Percentiles rank a stretch among this genome's conserved stretches.
Conservation (phyloP, 139 green algal genomes). For the Volvox reticuliferus region DNA sequence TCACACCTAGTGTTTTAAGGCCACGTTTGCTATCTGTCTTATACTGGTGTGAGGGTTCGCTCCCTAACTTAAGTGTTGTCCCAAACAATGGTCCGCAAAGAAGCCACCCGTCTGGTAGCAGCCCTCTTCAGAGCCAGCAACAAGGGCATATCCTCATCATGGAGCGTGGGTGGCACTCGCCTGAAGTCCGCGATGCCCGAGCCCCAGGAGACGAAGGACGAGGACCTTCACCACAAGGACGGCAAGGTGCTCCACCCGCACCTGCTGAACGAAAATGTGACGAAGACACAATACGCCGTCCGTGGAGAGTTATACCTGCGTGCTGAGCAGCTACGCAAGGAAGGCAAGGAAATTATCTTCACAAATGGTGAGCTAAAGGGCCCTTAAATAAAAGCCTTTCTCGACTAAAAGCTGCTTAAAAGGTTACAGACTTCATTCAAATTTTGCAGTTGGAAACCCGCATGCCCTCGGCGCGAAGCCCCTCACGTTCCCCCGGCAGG, state of each 20-base stretch:
- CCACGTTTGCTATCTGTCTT: too few relatives aligned
- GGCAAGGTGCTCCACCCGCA: constrained; percentile 86
- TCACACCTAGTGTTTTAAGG: too few relatives aligned
- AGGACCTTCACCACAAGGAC: constrained; percentile 64
- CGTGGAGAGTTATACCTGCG: constrained; percentile 93
- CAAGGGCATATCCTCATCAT: neutral
- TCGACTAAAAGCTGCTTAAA: too few relatives aligned
- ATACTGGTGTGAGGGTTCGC: too few relatives aligned
- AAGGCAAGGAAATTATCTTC: constrained; percentile 95
- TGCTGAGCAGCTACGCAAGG: constrained; percentile 83
- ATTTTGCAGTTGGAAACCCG: constrained; percentile 90
- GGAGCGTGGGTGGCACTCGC: constrained; percentile 23
- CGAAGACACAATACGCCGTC: constrained; percentile 85
- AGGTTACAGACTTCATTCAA: neutral
- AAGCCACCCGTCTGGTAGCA: constrained; percentile 9
- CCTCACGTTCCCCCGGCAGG: constrained; percentile 91
- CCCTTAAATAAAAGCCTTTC: too few relatives aligned
- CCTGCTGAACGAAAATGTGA: constrained; percentile 86
- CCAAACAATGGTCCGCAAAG: constrained; percentile 30
- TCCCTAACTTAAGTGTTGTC: too few relatives aligned
- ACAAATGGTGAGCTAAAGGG: constrained; percentile 82
- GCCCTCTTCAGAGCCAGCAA: constrained; percentile 20
- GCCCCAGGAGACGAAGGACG: constrained; percentile 16
- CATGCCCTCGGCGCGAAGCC: constrained; percentile 92
- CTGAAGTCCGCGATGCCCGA: constrained; percentile 44